Conservation (phyloP, 108 stramenopile genomes). For the Halocafeteria seosinensis region DNA sequence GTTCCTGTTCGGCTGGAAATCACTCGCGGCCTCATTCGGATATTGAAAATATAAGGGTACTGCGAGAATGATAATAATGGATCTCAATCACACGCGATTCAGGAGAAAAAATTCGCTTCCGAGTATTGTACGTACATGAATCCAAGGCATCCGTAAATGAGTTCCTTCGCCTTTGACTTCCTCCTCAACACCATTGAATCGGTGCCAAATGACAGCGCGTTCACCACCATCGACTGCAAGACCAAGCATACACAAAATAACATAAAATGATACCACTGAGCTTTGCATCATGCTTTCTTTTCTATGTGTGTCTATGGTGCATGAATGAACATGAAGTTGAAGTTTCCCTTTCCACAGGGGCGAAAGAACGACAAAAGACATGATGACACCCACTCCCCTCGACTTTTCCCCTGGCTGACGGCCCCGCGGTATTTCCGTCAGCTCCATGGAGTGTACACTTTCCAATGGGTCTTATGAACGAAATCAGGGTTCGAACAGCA, state of each 20-base stretch:
- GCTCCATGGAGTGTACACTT: not conserved
- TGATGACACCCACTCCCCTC: not conserved
- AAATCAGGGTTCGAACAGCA: no score
- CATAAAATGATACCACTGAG: not conserved
- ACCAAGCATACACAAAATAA: not conserved
- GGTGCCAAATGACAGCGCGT: constrained; percentile 94
- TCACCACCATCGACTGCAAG: constrained; percentile 85
- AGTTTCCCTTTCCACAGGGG: no score
- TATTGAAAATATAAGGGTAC: constrained; percentile 77
- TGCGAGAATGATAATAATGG: no score
- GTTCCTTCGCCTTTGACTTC: constrained; percentile 82
- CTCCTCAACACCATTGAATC: constrained; percentile 73
- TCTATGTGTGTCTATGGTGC: not conserved
- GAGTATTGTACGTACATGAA: no score
- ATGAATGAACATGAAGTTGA: not conserved
- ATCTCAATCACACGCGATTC: no score
- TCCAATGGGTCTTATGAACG: no score
- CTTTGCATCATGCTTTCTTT: not conserved
- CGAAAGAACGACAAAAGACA: no score
- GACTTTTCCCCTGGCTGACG: not conserved
- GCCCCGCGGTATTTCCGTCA: not conserved
- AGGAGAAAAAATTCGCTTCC: constrained; percentile 52
- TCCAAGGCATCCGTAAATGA: constrained; percentile 53
- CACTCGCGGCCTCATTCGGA: constrained; percentile 79
- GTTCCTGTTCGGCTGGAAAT: constrained; percentile 90